Conservation (phyloP, 495 filamentous ascomycete species). For the Tuber borchii region DNA sequence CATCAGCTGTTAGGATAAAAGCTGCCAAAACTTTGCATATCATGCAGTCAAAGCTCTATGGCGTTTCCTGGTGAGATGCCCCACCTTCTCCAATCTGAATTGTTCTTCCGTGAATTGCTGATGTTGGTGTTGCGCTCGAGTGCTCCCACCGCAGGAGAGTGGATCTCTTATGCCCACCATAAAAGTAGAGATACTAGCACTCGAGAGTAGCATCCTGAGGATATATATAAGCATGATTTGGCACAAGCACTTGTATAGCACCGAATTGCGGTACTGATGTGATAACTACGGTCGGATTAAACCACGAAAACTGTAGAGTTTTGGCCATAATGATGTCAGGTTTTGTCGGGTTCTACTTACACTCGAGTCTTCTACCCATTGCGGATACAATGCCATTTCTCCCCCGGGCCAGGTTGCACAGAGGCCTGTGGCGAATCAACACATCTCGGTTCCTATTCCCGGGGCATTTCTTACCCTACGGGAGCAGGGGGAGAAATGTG, state of each 20-base stretch:
- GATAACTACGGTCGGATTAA: background rate
- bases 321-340: constrained; percentile 2
- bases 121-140: background rate
- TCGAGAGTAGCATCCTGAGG: background rate
- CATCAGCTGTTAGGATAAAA: background rate
- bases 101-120: background rate
- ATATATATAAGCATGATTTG: background rate
- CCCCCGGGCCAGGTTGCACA: background rate
- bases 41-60: background rate
- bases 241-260: background rate
- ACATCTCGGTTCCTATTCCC: background rate
- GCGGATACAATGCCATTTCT: background rate
- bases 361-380: background rate
- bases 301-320: background rate
- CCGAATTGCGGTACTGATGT: background rate
- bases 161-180: background rate
- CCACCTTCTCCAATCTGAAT: background rate
- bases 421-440: constrained; percentile 1
- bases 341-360: background rate
- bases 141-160: background rate
- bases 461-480: background rate
- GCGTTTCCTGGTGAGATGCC: background rate
- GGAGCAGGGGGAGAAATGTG: background rate
- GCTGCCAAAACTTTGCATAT: background rate
- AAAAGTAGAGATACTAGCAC: background rate